Percentiles rank a stretch among this genome's conserved stretches.
phyloP scores from a whole-genome alignment of 768 basidiomycete genomes.

The Rhodosporidiobolus sp. region DNA sequence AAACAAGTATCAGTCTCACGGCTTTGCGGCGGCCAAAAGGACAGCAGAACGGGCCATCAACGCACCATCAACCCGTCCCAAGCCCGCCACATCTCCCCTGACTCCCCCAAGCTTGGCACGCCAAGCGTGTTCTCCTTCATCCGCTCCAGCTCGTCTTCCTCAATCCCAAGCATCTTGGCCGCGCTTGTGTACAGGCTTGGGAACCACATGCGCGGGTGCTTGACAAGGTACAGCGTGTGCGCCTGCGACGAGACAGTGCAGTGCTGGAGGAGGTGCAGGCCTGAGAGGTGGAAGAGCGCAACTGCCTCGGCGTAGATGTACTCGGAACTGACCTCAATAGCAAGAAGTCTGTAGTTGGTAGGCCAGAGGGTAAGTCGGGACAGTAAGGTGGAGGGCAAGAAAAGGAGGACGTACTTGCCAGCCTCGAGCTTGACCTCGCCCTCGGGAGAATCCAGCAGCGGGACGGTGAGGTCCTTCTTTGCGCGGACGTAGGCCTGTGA shows the following conservation, averaged over 20 bases:
- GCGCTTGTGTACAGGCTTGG: slow-evolving; percentile 48
- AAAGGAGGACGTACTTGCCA: slow-evolving; percentile 58
- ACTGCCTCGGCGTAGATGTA: slow-evolving; percentile 72
- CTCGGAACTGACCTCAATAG: slow-evolving; percentile 87
- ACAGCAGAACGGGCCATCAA: background rate
- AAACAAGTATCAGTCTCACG: background rate
- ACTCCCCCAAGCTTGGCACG: slow-evolving; percentile 71
- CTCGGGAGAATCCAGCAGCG: slow-evolving; percentile 42
- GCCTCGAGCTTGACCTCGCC: slow-evolving; percentile 58
- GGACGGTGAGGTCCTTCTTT: slow-evolving; percentile 57
- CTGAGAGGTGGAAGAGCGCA: slow-evolving; percentile 66
- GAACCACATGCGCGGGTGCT: slow-evolving; percentile 78
- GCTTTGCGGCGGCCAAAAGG: no score
- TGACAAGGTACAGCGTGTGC: slow-evolving; percentile 87
- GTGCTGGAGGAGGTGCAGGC: slow-evolving; percentile 76
- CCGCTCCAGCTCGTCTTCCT: slow-evolving; percentile 4
- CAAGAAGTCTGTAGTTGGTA: slow-evolving; percentile 50
- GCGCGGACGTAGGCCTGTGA: slow-evolving; percentile 40
- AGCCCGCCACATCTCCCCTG: slow-evolving; percentile 75
- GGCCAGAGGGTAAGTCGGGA: fast-evolving
- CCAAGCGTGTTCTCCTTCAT: slow-evolving; percentile 37
- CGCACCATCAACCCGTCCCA: slow-evolving; percentile 79
- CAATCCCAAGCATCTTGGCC: slow-evolving; percentile 22
- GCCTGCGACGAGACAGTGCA: slow-evolving; percentile 67
- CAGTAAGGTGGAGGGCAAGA: background rate